Percentiles rank a stretch among this genome's conserved stretches.
These are phyloP conservation scores for Rhodotorula sp. DNA, from an alignment of 1,284 basidiomycete genomes.

Conservation along the genomic window DNA sequence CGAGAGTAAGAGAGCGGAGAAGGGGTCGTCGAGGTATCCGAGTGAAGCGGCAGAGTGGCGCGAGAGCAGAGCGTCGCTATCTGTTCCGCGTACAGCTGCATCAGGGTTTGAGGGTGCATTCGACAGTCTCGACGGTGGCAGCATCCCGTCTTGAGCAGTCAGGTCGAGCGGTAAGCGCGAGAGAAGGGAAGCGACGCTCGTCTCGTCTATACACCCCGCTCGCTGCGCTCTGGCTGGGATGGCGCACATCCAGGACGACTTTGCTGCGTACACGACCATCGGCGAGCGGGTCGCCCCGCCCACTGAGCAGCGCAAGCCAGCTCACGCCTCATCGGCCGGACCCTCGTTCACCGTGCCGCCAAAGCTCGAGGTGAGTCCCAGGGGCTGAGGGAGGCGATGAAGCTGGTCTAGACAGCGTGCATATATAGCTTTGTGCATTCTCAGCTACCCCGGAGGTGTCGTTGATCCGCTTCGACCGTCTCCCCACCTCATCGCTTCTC, in stretches of 20 bases:
- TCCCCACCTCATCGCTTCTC: not conserved
- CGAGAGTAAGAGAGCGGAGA: conserved; percentile 62
- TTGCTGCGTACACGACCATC: conserved; percentile 35
- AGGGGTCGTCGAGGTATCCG: conserved; percentile 72
- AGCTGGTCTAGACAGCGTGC: too few relatives aligned
- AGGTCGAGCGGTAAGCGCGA: not conserved
- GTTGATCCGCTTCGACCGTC: not conserved
- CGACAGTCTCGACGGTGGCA: not conserved
- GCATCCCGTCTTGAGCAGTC: not conserved
- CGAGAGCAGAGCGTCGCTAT: conserved; percentile 69
- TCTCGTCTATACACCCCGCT: not conserved
- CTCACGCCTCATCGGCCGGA: conserved; percentile 4
- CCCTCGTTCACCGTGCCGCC: conserved; percentile 27
- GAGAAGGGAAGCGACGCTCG: not conserved
- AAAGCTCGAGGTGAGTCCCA: conserved; percentile 32
- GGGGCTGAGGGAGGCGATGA: not conserved
- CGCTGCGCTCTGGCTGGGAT: not conserved
- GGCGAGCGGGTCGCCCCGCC: conserved; percentile 20
- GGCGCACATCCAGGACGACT: conserved; percentile 18
- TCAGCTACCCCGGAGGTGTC: not conserved
- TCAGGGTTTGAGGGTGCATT: not conserved
- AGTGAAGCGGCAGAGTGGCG: conserved; percentile 75
- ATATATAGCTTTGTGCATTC: not conserved
- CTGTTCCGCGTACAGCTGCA: conserved; percentile 66
- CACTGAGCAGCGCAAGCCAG: not conserved